Percentiles rank a stretch among this genome's conserved stretches.
Conservation (phyloP, 2,329 filamentous ascomycete genomes). For the Pseudogymnoascus sp. region DNA sequence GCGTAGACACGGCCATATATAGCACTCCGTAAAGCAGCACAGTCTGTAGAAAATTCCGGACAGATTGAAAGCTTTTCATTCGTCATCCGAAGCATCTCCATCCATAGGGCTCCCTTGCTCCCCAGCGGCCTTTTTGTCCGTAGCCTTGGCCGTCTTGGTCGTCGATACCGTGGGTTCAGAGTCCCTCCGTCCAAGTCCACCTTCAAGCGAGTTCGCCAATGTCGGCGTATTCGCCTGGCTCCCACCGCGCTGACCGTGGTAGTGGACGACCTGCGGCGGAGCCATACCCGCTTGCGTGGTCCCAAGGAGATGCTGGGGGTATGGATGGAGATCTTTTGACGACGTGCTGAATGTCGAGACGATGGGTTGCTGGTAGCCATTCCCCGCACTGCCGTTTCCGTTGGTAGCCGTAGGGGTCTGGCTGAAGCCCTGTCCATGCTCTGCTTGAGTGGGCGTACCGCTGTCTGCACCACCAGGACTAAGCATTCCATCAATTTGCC, state of each 20-base stretch:
- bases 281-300: constrained; percentile 50
- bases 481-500: constrained; percentile 45
- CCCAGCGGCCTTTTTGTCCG: background rate
- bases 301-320: constrained; percentile 57
- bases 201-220: constrained; percentile 14
- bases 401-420: constrained; percentile 38
- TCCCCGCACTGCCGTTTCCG: constrained; percentile 42
- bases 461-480: constrained; percentile 46
- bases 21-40: background rate
- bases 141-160: background rate
- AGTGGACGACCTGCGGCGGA: constrained; percentile 58
- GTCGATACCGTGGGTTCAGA: background rate
- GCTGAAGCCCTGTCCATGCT: constrained; percentile 41
- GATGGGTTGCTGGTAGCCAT: constrained; percentile 61
- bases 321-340: constrained; percentile 60
- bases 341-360: constrained; percentile 64
- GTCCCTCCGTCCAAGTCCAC: background rate
- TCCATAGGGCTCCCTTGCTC: background rate
- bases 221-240: constrained; percentile 60
- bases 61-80: constrained; percentile 3
- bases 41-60: background rate
- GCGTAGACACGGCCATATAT: background rate
- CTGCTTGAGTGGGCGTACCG: constrained; percentile 54
- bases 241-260: constrained; percentile 59
- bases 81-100: background rate